Percentiles rank a stretch among this genome's conserved stretches.
These are phyloP conservation scores for Fraxinus latifolia DNA, from an alignment of 305 asterid species.

Conservation along the genomic window DNA sequence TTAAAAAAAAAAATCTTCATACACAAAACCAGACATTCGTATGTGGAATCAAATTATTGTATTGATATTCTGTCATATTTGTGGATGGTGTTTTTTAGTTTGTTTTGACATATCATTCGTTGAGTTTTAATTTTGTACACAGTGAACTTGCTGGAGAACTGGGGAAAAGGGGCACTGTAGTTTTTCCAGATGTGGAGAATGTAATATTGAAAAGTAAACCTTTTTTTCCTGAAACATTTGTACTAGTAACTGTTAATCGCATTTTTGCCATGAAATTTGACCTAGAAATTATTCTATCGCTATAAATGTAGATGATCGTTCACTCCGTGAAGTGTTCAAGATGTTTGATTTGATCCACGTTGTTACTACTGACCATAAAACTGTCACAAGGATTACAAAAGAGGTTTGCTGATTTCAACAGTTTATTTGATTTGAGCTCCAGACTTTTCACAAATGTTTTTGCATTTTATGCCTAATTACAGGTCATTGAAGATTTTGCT, in stretches of 20 bases:
- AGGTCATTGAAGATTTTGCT: slow-evolving; percentile 92
- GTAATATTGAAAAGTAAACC: slow-evolving; percentile 64
- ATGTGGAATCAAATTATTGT: background rate
- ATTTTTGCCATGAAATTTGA: background rate
- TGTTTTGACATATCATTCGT: background rate
- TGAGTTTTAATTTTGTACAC: slow-evolving; percentile 26
- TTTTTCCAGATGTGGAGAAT: slow-evolving; percentile 64
- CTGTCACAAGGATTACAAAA: slow-evolving; percentile 77
- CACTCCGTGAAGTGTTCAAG: slow-evolving; percentile 82
- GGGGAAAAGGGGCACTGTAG: slow-evolving; percentile 55
- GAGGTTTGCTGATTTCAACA: slow-evolving; percentile 48
- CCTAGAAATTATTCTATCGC: slow-evolving; percentile 19
- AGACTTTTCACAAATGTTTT: background rate
- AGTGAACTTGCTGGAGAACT: slow-evolving; percentile 83
- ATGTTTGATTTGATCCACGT: slow-evolving; percentile 82
- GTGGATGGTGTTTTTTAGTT: background rate
- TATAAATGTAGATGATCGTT: slow-evolving; percentile 62
- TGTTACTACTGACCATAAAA: slow-evolving; percentile 74
- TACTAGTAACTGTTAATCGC: background rate
- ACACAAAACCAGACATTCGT: background rate
- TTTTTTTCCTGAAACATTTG: background rate
- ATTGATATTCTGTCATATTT: background rate
- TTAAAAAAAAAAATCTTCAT: background rate
- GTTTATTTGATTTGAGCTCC: background rate
- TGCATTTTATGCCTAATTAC: slow-evolving; percentile 9